Evolutionary conservation across 306 rosid genomes (phyloP), one percentile per base, ranked within the genome.

Genomic region (Cucumis melo): DNA sequence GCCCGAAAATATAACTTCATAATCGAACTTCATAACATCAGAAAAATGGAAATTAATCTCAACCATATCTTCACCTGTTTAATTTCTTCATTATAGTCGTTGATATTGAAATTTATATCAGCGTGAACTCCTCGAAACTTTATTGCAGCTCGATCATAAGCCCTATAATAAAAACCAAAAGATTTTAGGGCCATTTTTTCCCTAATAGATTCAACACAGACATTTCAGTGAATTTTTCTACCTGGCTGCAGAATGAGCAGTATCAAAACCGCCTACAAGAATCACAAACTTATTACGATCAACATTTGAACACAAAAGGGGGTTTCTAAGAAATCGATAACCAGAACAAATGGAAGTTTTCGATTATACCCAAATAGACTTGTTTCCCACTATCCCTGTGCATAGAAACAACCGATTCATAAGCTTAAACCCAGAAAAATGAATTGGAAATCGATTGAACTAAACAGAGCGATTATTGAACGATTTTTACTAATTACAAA

Each of bases 91-190:
- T 77, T 92, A 84, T 93, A 93, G 53, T 93, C 97, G 58, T 88
- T 80, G 53, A 91, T 84, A 61, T 63, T 83, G 86, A 91, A 93
- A 82, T 93, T 93, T 61, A 93, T 93, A 88, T 93, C 98, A 4
- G 98, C 98, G 29, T 93, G 91, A 58, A 84, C 62, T 2, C 98
- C 97, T 16, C 98, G 96, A 76, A 93, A 93, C 82, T 89, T 93
- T 57, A 93, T 89, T 0, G 98, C 98, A 77, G 98, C 98, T 82
- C 97, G 92, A 87, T 93, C 98, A 80, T 93, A 93, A 2, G 98
- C 92, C 84, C 98, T 93, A 67, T 74, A 13, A 77, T 71, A 39
- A 54, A 79, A 64, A 34, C 36, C 67, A 75, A 55, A 59, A 53
- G 44, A 27, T 44, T 63, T 44, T 77, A 32, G 20, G 24, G 10